Evolutionary conservation across 495 filamentous ascomycete species (phyloP).

Genomic region (Penicillium diatomitis): DNA sequence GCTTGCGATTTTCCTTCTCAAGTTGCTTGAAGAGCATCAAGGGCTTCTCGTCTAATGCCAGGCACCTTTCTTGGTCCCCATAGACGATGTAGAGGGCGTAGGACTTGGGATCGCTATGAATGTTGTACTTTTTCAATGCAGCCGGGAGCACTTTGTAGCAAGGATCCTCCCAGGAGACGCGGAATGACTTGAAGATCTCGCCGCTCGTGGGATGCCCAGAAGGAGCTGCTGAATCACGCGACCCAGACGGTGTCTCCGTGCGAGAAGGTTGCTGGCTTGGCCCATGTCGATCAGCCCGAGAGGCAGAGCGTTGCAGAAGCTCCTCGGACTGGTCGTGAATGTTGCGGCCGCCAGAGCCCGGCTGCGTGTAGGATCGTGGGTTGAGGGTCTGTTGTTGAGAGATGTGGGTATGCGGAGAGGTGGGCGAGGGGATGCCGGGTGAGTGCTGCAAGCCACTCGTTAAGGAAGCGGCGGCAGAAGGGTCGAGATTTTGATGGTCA

Average conservation of each 20-base stretch:
- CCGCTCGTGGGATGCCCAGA: slow-evolving; percentile 43
- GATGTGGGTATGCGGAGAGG: slow-evolving; percentile 57
- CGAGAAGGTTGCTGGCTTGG: slow-evolving; percentile 33
- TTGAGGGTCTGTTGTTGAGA: slow-evolving; percentile 37
- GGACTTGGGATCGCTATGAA: slow-evolving; percentile 91
- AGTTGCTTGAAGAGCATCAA: slow-evolving; percentile 95
- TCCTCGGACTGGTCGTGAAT: slow-evolving; percentile 40
- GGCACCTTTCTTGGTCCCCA: slow-evolving; percentile 90
- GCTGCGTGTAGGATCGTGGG: slow-evolving; percentile 39
- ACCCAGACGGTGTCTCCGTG: slow-evolving; percentile 22
- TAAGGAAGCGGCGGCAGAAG: slow-evolving; percentile 58
- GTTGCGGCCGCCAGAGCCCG: slow-evolving; percentile 23
- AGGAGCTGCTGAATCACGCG: slow-evolving; percentile 42
- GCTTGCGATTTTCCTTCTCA: slow-evolving; percentile 91
- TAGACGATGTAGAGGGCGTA: slow-evolving; percentile 98
- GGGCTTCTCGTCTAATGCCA: slow-evolving; percentile 85
- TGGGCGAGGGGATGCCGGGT: slow-evolving; percentile 71
- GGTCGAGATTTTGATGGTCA: slow-evolving; percentile 45
- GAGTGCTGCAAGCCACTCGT: slow-evolving; percentile 62
- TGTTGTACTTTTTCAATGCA: slow-evolving; percentile 94
- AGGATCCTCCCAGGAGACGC: slow-evolving; percentile 94
- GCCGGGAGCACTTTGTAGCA: slow-evolving; percentile 96
- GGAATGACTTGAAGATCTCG: slow-evolving; percentile 97
- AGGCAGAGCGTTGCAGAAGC: slow-evolving; percentile 14
- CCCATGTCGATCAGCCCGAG: slow-evolving; percentile 28